These are phyloP conservation scores for Apophysomyces ossiformis DNA, from an alignment of 371 early-diverging fungal species.

Conservation along the genomic window DNA sequence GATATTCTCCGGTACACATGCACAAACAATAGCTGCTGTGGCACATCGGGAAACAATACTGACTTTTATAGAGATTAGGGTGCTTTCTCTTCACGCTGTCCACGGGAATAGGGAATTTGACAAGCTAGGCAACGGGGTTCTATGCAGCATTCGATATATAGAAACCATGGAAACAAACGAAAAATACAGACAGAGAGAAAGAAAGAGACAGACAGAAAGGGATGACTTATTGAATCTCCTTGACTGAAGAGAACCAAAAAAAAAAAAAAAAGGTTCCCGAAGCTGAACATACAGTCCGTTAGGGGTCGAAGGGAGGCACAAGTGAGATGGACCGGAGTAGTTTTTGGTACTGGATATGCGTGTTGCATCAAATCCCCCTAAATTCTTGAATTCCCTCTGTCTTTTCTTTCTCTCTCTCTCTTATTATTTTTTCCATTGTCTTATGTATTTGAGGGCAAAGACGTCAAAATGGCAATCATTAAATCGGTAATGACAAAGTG, in stretches of 20 bases:
- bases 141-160: not conserved
- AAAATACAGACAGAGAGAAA: not conserved
- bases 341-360: constrained; percentile 2
- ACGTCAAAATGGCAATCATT: constrained; percentile 8
- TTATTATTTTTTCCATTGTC: not conserved
- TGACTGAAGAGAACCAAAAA: too few species aligned
- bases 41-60: not conserved
- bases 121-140: not conserved
- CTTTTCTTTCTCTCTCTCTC: too few species aligned
- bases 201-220: too few species aligned
- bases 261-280: too few species aligned
- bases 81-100: not conserved
- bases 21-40: constrained; percentile 8
- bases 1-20: not conserved
- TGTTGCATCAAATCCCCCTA: constrained; percentile 1
- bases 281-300: too few species aligned
- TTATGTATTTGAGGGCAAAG: not conserved
- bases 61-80: not conserved
- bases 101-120: not conserved
- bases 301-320: too few species aligned
- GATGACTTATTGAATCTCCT: too few species aligned
- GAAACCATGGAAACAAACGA: not conserved
- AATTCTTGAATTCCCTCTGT: not conserved
- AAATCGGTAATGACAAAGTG: not conserved
- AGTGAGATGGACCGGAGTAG: too few species aligned